These are phyloP conservation scores for Pseudocercospora fuligena DNA, from an alignment of 2,329 filamentous ascomycete genomes.

Conservation along the genomic window DNA sequence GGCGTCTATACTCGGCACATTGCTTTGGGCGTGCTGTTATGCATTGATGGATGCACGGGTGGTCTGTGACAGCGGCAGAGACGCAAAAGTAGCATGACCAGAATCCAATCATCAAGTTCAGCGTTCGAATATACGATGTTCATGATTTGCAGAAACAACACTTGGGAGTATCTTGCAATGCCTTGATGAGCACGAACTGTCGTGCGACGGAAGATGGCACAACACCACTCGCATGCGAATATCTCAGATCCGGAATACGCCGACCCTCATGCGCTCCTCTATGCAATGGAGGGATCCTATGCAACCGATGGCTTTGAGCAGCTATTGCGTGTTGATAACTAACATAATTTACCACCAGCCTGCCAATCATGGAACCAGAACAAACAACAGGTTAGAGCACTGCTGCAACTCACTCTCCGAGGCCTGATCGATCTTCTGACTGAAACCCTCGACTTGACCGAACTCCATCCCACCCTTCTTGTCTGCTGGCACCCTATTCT, in stretches of 20 bases:
- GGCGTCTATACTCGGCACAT: constrained; percentile 28
- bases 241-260: too few species aligned
- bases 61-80: constrained; percentile 17
- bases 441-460: neutral
- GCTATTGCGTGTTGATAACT: neutral
- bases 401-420: neutral
- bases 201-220: too few species aligned
- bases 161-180: too few species aligned
- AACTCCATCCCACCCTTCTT: neutral
- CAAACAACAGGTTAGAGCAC: neutral
- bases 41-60: constrained; percentile 27
- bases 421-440: neutral
- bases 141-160: neutral
- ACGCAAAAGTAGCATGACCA: constrained; percentile 15
- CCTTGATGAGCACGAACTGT: neutral
- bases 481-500: neutral
- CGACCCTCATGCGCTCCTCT: too few species aligned
- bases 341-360: neutral
- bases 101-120: constrained; percentile 23
- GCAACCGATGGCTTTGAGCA: neutral
- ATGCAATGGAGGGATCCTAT: too few species aligned
- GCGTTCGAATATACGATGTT: constrained; percentile 6
- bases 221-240: neutral
- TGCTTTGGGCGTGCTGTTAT: constrained; percentile 27
- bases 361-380: neutral